Base-by-base conservation (phyloP, 1,284 basidiomycete species). In the Trichosporon coremiiforme region DNA sequence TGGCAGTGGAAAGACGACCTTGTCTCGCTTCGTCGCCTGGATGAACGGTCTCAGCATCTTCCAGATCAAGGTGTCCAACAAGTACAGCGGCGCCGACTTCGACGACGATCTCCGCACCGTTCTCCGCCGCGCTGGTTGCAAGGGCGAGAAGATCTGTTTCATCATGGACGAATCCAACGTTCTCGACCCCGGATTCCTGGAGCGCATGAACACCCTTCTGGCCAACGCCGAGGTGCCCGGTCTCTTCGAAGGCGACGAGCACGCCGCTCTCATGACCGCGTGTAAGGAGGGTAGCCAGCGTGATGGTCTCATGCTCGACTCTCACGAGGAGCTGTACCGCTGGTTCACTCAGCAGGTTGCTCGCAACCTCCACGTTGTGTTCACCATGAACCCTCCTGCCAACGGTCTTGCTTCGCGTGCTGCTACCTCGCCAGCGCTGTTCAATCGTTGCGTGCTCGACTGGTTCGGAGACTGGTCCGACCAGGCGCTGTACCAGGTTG, bases 81-180 rank as follows among this genome's bases (percentile, higher is more conserved):
- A 94, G 82, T 99, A 99, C 82, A 97, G 94, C 0, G 95, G 93
- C 25, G 95, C 95, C 35, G 95, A 99, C 83, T 99, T 99, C 78
- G 97, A 99, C 77, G 96, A 99, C 74, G 97, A 99, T 80, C 87
- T 99, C 64, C 90, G 97, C 35, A 92, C 90, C 0, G 94, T 99
- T 1, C 89, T 99, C 38, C 91, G 95, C 47, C 90, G 97, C 33
- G 87, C 96, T 0, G 98, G 97, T 6, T 97, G 95, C 86, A 98
- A 98, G 81, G 95, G 94, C 75, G 97, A 99, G 84, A 98, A 98
- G 85, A 92, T 99, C 53, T 98, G 95, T 81, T 99, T 99, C 87
- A 98, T 99, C 84, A 98, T 99, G 95, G 97, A 99, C 83, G 97
- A 99, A 82, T 97, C 94, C 0, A 99, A 99, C 78, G 95, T 99